Evolutionary conservation across 2,329 filamentous ascomycete species (phyloP).

Genomic region (Cryphonectria japonica): DNA sequence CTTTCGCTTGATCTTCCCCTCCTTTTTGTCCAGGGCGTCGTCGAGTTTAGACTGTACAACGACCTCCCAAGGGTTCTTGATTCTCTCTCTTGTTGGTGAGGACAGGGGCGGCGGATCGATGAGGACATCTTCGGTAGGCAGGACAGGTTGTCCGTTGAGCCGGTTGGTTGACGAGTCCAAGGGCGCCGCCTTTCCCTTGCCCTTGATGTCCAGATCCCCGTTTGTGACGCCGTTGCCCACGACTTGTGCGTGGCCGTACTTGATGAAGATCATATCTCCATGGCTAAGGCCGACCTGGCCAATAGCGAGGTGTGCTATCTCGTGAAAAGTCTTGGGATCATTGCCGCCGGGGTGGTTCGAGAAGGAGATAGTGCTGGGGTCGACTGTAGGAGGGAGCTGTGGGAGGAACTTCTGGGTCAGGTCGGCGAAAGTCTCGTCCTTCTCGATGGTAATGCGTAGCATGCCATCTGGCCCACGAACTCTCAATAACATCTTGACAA

Average conservation of each 20-base stretch:
- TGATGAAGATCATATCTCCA: constrained; percentile 88
- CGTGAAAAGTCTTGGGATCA: constrained; percentile 61
- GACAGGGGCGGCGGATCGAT: constrained; percentile 62
- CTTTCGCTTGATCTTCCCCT: constrained; percentile 84
- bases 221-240: constrained; percentile 45
- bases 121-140: constrained; percentile 68
- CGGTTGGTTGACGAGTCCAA: constrained; percentile 59
- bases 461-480: constrained; percentile 93
- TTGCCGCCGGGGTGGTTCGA: constrained; percentile 64
- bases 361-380: constrained; percentile 61
- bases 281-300: constrained; percentile 72
- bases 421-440: constrained; percentile 72
- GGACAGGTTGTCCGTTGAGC: constrained; percentile 77
- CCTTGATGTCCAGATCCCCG: constrained; percentile 38
- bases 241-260: constrained; percentile 66
- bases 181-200: constrained; percentile 34
- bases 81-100: constrained; percentile 61
- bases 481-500: constrained; percentile 73
- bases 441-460: constrained; percentile 79
- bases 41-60: constrained; percentile 88
- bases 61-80: constrained; percentile 91
- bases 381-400: constrained; percentile 64
- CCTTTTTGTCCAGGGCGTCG: constrained; percentile 80
- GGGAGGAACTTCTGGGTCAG: constrained; percentile 61
- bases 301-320: constrained; percentile 60